Evolutionary conservation across 2,329 filamentous ascomycete species (phyloP).

Genomic region (Fusarium sp.): DNA sequence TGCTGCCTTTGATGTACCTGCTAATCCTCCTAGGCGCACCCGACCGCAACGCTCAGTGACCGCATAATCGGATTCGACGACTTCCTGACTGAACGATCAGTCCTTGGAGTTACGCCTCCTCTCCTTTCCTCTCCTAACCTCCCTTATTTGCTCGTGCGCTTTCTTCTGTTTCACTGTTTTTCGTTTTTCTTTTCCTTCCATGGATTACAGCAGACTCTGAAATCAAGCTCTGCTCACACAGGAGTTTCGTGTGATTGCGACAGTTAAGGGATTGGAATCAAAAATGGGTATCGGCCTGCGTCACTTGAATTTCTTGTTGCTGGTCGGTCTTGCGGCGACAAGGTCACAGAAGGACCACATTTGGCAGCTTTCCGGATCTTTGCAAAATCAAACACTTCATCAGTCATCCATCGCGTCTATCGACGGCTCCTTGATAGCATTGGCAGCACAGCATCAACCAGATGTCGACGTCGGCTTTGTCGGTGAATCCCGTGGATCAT

Average conservation of each 20-base stretch:
- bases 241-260: slow-evolving; percentile 58
- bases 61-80: slow-evolving; percentile 26
- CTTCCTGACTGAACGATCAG: slow-evolving; percentile 35
- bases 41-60: slow-evolving; percentile 50
- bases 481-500: slow-evolving; percentile 54
- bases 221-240: slow-evolving; percentile 53
- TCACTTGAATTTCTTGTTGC: slow-evolving; percentile 55
- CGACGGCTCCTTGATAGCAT: slow-evolving; percentile 57
- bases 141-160: slow-evolving; percentile 46
- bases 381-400: slow-evolving; percentile 59
- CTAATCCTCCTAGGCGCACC: slow-evolving; percentile 53
- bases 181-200: slow-evolving; percentile 49
- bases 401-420: slow-evolving; percentile 56
- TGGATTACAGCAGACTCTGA: slow-evolving; percentile 49
- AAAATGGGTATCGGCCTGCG: slow-evolving; percentile 56
- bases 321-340: slow-evolving; percentile 57
- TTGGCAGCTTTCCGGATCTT: slow-evolving; percentile 58
- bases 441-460: slow-evolving; percentile 55
- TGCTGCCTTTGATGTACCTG: slow-evolving; percentile 36
- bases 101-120: slow-evolving; percentile 43
- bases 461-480: slow-evolving; percentile 53
- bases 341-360: slow-evolving; percentile 56
- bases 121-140: slow-evolving; percentile 49
- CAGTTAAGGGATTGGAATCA: slow-evolving; percentile 55
- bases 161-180: slow-evolving; percentile 48